Evolutionary conservation across 2,329 filamentous ascomycete species (phyloP).

Genomic region (Seiridium unicorne): DNA sequence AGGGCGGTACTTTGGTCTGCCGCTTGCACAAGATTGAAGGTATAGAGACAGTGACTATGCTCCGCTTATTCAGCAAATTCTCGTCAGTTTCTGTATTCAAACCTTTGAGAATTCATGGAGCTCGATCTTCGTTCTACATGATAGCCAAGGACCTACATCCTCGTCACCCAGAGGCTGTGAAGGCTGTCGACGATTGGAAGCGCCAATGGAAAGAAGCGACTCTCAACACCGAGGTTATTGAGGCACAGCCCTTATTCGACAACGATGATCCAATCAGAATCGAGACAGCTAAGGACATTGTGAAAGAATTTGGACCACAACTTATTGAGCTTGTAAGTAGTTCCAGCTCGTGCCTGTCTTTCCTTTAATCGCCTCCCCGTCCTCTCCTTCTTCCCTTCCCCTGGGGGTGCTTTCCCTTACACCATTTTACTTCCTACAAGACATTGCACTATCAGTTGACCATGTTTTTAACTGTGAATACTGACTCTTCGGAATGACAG

Average conservation of each 20-base stretch:
- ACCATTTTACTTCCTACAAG: too few relatives aligned
- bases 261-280: background rate
- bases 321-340: background rate
- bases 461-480: background rate
- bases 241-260: background rate
- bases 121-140: slow-evolving; percentile 51
- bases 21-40: slow-evolving; percentile 48
- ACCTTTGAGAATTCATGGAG: slow-evolving; percentile 35
- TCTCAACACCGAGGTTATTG: slow-evolving; percentile 29
- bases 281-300: background rate
- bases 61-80: slow-evolving; percentile 41
- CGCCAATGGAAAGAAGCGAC: slow-evolving; percentile 36
- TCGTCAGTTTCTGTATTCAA: slow-evolving; percentile 43
- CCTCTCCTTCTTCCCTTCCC: too few relatives aligned
- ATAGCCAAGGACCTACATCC: slow-evolving; percentile 41
- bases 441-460: too few relatives aligned
- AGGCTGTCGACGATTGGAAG: slow-evolving; percentile 39
- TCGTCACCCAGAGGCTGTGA: slow-evolving; percentile 24
- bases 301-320: background rate
- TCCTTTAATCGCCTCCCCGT: too few relatives aligned
- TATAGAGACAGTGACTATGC: slow-evolving; percentile 32
- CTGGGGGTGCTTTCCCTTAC: too few relatives aligned
- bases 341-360: background rate
- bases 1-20: slow-evolving; percentile 48
- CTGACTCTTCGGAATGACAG: background rate